These are phyloP conservation scores for Rasamsonia emersonii DNA, from an alignment of 2,329 filamentous ascomycete genomes.

Conservation along the genomic window DNA sequence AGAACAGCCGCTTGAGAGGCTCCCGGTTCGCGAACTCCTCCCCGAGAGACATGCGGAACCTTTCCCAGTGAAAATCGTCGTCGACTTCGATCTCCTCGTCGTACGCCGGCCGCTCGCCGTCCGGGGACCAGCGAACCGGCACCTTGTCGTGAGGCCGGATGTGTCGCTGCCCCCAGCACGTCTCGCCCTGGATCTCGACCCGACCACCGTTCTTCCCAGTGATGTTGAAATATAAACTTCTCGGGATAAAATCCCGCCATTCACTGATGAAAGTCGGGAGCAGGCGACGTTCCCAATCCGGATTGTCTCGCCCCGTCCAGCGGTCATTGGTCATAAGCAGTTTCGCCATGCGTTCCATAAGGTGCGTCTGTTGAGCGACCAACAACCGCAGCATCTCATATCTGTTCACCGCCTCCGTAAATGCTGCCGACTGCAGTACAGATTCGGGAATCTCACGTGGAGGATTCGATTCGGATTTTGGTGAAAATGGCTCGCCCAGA, in stretches of 20 bases:
- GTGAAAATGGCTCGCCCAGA: constrained; percentile 10
- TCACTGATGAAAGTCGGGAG: constrained; percentile 41
- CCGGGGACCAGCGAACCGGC: constrained; percentile 14
- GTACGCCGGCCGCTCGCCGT: constrained; percentile 8
- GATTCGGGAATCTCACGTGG: background rate
- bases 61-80: constrained; percentile 18
- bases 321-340: constrained; percentile 14
- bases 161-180: constrained; percentile 11
- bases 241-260: constrained; percentile 41
- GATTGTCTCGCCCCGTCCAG: constrained; percentile 13
- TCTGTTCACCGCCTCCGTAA: constrained; percentile 21
- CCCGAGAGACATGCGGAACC: constrained; percentile 4
- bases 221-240: constrained; percentile 27
- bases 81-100: constrained; percentile 15
- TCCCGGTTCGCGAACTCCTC: constrained; percentile 6
- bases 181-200: constrained; percentile 29
- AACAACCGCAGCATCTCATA: constrained; percentile 25
- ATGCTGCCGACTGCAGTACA: constrained; percentile 15
- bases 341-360: constrained; percentile 16
- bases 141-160: constrained; percentile 12
- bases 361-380: constrained; percentile 19
- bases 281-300: constrained; percentile 23
- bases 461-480: background rate
- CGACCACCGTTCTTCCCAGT: constrained; percentile 23
- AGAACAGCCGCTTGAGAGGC: constrained; percentile 14